Base-by-base conservation (phyloP, 257 asterid species). In the Petunia secreta region DNA sequence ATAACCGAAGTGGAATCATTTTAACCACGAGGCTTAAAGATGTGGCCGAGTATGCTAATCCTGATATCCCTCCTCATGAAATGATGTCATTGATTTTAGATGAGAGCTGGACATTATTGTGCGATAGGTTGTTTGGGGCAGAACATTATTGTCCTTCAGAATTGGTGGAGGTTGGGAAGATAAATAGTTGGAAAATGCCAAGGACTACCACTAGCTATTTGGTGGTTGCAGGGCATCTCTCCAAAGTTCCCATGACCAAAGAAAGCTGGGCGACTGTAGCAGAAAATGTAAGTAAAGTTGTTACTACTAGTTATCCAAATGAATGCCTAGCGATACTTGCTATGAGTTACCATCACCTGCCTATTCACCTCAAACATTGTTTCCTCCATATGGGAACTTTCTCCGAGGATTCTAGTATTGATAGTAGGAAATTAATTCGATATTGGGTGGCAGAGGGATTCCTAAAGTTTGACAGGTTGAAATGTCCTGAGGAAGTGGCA, bases 401-500 rank as follows among this genome's bases (percentile, higher is more conserved):
- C 64, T 63, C 73, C 4, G 75, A 74, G 25, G 75, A 80, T 67
- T 57, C 36, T 55, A 75, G 60, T 44, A 58, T 80, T 54, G 63
- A 58, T 1, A 59, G 62, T 8, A 2, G 40, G 37, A 81, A 74
- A 41, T 75, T 81, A 38, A n/a, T 81, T 15, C 40, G 39, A 50
- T 43, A 73, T 37, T 81, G 84, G 80, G 48, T 81, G 0, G 84
- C 75, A 14, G 84, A 81, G 50, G 84, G 84, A 10, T 84, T 80
- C 34, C 14, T 80, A 40, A 79, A 66, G 9, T 59, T 4, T 0
- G 64, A 10, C n/a, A 16, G 11, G 6, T 4, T 25, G 25, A 25
- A 25, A 25, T 25, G 25, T 25, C 25, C 25, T 25, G 25, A 59
- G 1, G 39, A 65, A 4, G 78, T 68, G 9, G 82, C 82, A 41